Evolutionary conservation across 192 early-diverging fungal species (phyloP).

Genomic region (Linnemannia schmuckeri): DNA sequence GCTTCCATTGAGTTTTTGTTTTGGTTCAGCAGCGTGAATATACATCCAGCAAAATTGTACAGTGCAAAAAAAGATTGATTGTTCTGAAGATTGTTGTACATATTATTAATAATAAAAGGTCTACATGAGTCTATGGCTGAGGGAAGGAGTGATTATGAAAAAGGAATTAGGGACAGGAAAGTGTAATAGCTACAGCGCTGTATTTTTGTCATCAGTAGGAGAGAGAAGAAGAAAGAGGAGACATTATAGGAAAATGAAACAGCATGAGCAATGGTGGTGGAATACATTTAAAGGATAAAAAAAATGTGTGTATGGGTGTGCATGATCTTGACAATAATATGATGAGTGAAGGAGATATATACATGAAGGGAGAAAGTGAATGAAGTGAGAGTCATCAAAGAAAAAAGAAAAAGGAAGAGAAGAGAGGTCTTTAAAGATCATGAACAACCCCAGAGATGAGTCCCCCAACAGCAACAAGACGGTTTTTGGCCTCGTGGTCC

Average conservation of each 20-base stretch:
- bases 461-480: conserved; percentile 8
- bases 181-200: background rate
- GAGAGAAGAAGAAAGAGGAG: background rate
- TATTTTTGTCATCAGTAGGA: conserved; percentile 2
- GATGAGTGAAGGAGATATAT: background rate
- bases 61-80: no score
- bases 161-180: background rate
- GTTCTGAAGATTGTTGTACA: background rate
- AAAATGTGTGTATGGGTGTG: conserved; percentile 1
- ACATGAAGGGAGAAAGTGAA: conserved; percentile 19
- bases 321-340: conserved; percentile 10
- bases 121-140: background rate
- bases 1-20: background rate
- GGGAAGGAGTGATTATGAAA: background rate
- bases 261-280: background rate
- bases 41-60: no score
- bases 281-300: background rate
- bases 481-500: conserved; percentile 27
- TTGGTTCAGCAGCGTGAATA: background rate
- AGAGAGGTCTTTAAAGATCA: conserved; percentile 15
- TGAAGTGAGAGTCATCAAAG: background rate
- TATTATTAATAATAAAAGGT: background rate
- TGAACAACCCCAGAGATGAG: conserved; percentile 16
- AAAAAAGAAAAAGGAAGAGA: background rate
- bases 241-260: background rate